A percentile compares a stretch with the other conserved stretches of the same genome.
These are phyloP conservation scores for Adenanthera pavonina DNA, from an alignment of 306 rosid genomes.

Conservation along the genomic window DNA sequence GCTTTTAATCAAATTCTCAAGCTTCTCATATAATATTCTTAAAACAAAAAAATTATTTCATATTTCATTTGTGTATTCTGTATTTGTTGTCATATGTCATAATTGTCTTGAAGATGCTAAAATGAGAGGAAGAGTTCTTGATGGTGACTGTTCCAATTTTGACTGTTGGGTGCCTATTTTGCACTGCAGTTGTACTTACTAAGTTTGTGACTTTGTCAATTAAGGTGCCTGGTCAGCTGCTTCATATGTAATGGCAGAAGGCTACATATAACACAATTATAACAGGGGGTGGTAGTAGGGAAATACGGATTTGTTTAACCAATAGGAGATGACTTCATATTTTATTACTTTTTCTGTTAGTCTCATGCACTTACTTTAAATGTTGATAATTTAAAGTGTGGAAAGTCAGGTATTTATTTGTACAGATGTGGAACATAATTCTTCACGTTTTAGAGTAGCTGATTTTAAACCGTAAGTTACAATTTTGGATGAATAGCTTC, in stretches of 20 bases:
- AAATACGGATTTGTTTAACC: constrained; percentile 18
- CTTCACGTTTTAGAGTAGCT: not conserved
- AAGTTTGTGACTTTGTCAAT: not conserved
- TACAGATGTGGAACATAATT: not conserved
- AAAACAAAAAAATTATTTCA: not conserved
- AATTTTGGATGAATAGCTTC: constrained; percentile 11
- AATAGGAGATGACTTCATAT: constrained; percentile 19
- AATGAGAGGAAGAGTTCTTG: constrained; percentile 1
- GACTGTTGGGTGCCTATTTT: not conserved
- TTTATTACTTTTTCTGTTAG: not conserved
- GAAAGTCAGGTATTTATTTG: constrained; percentile 9
- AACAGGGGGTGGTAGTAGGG: not conserved
- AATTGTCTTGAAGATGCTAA: constrained; percentile 6
- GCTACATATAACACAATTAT: not conserved
- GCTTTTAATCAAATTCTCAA: not conserved
- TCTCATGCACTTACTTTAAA: not conserved
- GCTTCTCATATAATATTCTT: not conserved
- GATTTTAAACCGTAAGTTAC: not conserved
- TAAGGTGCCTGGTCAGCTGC: constrained; percentile 28
- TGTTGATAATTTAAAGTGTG: not conserved
- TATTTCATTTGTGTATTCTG: not conserved
- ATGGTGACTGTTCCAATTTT: not conserved
- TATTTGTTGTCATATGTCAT: not conserved
- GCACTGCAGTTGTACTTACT: not conserved
- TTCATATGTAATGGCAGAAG: constrained; percentile 13